Evolutionary conservation across 345 rosid species (phyloP).

Genomic region (Bruguiera gymnorhiza): DNA sequence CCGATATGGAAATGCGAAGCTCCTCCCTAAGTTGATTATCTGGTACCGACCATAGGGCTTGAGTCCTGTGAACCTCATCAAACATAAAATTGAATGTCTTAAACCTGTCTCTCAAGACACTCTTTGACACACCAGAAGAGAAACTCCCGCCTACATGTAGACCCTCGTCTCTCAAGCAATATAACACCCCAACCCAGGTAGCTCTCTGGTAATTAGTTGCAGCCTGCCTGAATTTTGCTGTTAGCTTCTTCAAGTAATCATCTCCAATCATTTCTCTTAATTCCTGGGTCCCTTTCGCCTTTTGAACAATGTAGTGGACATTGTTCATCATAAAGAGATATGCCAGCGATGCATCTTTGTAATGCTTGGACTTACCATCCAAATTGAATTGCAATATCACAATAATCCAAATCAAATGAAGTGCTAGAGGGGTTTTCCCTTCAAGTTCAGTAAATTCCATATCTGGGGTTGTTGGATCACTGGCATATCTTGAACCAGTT

Average conservation of each 20-base stretch:
- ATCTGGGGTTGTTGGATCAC: conserved; percentile 66
- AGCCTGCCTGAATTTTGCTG: conserved; percentile 67
- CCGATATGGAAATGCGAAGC: conserved; percentile 78
- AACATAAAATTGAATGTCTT: conserved; percentile 85
- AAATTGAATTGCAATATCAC: conserved; percentile 83
- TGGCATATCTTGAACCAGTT: conserved; percentile 62
- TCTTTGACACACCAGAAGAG: conserved; percentile 82
- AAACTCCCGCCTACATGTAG: conserved; percentile 77
- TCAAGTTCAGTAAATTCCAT: conserved; percentile 78
- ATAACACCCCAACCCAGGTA: conserved; percentile 73
- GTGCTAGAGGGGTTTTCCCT: conserved; percentile 58
- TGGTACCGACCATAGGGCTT: conserved; percentile 75
- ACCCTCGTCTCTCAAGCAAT: conserved; percentile 90
- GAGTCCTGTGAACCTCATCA: conserved; percentile 85
- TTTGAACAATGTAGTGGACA: conserved; percentile 83
- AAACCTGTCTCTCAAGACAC: conserved; percentile 80
- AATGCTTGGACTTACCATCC: conserved; percentile 76
- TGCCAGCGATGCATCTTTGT: conserved; percentile 62
- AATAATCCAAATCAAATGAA: conserved; percentile 90
- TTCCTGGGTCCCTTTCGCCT: conserved; percentile 75
- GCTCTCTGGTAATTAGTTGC: conserved; percentile 85
- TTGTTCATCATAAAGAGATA: conserved; percentile 92
- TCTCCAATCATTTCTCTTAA: conserved; percentile 90
- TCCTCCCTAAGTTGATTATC: conserved; percentile 88
- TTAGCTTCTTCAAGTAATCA: conserved; percentile 66